Base-by-base conservation (phyloP, 306 rosid genomes). In the Luffa aegyptiaca region DNA sequence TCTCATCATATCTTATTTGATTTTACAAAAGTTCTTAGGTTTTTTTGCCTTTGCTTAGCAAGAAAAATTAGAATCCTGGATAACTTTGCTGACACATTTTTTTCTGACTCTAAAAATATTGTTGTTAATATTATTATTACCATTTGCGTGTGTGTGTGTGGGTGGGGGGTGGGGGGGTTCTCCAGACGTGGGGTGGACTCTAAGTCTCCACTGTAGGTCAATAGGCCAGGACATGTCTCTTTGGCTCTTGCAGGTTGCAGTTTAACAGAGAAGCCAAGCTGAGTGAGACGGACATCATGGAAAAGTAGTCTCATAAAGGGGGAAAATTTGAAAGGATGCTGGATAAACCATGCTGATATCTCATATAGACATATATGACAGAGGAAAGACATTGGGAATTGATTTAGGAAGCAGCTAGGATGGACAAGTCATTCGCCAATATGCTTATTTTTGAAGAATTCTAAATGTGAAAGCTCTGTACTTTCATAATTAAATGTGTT, bases 211-310 rank as follows among this genome's bases (percentile, higher is more conserved):
- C 49, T 53, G 31, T 36, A 52, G 63, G 13, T 33, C 59, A 26
- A 56, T 52, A 51, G 79, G 64, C 36, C 79, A 75, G 64, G 26
- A 53, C 59, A 53, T 36, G 36, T 51, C 64, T 2, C 63, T 52
- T 75, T 75, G 46, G 46, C 35, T 75, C 64, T 39, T 75, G 49
- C 79, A 75, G 63, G 79, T 75, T 52, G 63, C 46, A 51, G 62
- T 75, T 75, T 36, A 52, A 75, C 26, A 36, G 10, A 18, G 48
- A 5, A 53, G 14, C 8, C 33, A 53, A 52, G 49, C 64, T 52
- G 64, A 36, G 36, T 75, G 59, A 75, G 49, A 51, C 45, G 5
- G 79, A 37, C 36, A 10, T 75, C 64, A 52, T 74, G 62, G 26
- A 75, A 53, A 36, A 8, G 31, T 5, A 75, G 21, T n/a, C 21